Conservation (phyloP, 2,329 filamentous ascomycete genomes). For the Botrytis cinerea region DNA sequence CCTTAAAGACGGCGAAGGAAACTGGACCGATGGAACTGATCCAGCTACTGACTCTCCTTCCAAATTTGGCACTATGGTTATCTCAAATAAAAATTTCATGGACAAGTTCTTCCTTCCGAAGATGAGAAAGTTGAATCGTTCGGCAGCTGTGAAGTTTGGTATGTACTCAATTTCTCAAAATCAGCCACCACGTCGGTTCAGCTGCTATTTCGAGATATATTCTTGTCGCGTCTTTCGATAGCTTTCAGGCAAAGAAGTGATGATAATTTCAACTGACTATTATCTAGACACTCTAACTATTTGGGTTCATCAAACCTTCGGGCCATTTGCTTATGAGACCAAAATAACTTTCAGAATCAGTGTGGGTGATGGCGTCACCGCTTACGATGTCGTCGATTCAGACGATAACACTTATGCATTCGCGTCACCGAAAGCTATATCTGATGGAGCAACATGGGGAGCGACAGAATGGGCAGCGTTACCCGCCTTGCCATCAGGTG, state of each 20-base stretch:
- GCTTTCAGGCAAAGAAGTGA: background rate
- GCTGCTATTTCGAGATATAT: background rate
- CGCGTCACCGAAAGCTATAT: background rate
- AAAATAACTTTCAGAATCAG: background rate
- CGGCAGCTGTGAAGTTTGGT: background rate
- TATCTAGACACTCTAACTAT: background rate
- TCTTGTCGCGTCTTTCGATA: background rate
- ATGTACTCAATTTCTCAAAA: background rate
- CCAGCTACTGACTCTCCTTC: background rate
- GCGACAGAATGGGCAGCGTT: background rate
- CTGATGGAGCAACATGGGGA: background rate
- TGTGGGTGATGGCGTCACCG: background rate
- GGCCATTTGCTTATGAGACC: background rate
- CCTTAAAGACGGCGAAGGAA: background rate
- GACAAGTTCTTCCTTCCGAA: background rate
- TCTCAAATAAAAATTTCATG: background rate
- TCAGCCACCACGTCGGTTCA: background rate
- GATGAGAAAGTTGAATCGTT: background rate
- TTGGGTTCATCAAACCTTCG: background rate
- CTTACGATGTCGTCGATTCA: background rate
- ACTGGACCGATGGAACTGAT: background rate
- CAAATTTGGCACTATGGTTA: background rate
- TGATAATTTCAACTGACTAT: constrained; percentile 1
- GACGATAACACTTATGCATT: background rate
- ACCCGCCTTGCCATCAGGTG: background rate